phyloP scores from a whole-genome alignment of 2,329 filamentous ascomycete genomes.

The Fusarium praegraminearum region DNA sequence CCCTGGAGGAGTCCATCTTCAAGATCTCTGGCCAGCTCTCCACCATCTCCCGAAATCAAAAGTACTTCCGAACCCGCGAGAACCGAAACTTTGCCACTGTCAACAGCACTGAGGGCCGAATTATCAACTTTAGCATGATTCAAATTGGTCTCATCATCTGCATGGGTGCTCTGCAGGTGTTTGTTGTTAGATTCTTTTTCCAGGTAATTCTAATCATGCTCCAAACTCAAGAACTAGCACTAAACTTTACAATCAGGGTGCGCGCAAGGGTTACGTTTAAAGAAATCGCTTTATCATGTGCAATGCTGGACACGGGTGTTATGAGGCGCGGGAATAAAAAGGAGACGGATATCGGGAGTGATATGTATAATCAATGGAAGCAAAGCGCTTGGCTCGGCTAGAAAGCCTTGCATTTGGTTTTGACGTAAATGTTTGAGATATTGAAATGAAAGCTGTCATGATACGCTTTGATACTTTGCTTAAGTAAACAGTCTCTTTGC shows the following conservation, averaged over 20 bases:
- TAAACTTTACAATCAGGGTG: constrained; percentile 61
- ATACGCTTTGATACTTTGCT: constrained; percentile 35
- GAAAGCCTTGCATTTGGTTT: constrained; percentile 26
- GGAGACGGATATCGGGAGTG: constrained; percentile 46
- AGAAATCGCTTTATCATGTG: constrained; percentile 43
- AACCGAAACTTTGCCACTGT: constrained; percentile 99
- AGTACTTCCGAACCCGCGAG: constrained; percentile 98
- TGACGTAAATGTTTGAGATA: constrained; percentile 29
- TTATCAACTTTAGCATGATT: constrained; percentile 97
- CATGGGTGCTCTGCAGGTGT: constrained; percentile 97
- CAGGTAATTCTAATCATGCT: constrained; percentile 67
- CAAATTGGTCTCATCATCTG: constrained; percentile 91
- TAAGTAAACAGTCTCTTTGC: constrained; percentile 22
- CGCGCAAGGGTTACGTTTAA: constrained; percentile 77
- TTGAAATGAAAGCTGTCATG: constrained; percentile 42
- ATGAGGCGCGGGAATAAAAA: constrained; percentile 51
- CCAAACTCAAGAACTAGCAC: background rate
- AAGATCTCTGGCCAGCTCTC: constrained; percentile 94
- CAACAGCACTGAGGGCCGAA: constrained; percentile 91
- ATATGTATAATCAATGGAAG: constrained; percentile 50
- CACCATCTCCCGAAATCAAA: constrained; percentile 95
- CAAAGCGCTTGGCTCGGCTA: constrained; percentile 34
- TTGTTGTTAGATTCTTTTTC: constrained; percentile 99
- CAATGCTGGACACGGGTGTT: constrained; percentile 45
- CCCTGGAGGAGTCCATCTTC: constrained; percentile 92